Evolutionary conservation across 768 basidiomycete genomes (phyloP).

Genomic region (Pleurotus salmoneostramineus): DNA sequence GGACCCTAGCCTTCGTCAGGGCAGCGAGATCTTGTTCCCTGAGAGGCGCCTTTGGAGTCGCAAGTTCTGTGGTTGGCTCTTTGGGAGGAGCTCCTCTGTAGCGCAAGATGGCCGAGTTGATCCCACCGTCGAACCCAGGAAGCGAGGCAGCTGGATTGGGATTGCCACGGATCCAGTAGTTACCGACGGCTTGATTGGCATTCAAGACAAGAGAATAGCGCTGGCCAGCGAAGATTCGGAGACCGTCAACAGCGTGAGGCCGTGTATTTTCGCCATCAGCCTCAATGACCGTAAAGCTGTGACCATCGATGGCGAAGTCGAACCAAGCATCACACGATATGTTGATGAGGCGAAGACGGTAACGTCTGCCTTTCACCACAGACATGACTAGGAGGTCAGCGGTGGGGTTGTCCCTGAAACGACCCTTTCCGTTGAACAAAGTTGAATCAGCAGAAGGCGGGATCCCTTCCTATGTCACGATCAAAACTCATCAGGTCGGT

Average conservation of each 20-base stretch:
- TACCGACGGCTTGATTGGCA: constrained; percentile 33
- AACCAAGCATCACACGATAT: constrained; percentile 31
- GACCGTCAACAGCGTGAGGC: constrained; percentile 38
- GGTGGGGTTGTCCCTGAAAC: constrained; percentile 19
- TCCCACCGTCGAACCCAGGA: constrained; percentile 23
- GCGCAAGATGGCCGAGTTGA: constrained; percentile 39
- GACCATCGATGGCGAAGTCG: constrained; percentile 41
- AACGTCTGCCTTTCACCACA: constrained; percentile 27
- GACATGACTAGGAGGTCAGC: constrained; percentile 27
- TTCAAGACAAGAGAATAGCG: constrained; percentile 32
- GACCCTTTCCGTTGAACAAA: constrained; percentile 35
- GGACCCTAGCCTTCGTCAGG: constrained; percentile 18
- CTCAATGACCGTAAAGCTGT: constrained; percentile 50
- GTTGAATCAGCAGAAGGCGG: constrained; percentile 10
- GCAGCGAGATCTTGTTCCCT: constrained; percentile 27
- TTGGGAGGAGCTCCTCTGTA: constrained; percentile 25
- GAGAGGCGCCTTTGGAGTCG: constrained; percentile 16
- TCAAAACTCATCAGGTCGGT: neutral
- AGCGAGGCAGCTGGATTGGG: constrained; percentile 18
- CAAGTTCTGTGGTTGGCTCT: constrained; percentile 24
- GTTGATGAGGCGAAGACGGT: constrained; percentile 32
- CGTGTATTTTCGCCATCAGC: constrained; percentile 39
- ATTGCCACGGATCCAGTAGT: constrained; percentile 37
- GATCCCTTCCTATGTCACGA: neutral
- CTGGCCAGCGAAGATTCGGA: constrained; percentile 40